A percentile compares a stretch with the other conserved stretches of the same genome.
Evolutionary conservation across 1,284 basidiomycete species (phyloP).

Genomic region (Chiua sp.): DNA sequence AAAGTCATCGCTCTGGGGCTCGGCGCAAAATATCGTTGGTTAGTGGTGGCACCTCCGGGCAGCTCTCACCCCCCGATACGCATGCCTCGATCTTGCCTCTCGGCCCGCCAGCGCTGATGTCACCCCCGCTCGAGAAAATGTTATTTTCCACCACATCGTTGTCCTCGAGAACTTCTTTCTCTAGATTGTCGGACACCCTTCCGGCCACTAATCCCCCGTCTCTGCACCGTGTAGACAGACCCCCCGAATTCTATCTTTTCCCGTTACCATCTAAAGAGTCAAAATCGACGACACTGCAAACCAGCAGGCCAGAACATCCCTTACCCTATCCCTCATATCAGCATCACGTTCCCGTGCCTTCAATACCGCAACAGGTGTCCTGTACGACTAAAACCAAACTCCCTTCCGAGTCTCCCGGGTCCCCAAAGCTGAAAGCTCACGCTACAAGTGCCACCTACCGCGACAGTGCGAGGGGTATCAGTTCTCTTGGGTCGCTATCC

Average conservation of each 20-base stretch:
- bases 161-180: slow-evolving; percentile 26
- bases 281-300: slow-evolving; percentile 6
- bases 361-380: neutral
- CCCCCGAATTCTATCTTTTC: slow-evolving; percentile 24
- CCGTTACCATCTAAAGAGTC: slow-evolving; percentile 22
- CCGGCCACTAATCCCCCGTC: neutral
- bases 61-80: slow-evolving; percentile 19
- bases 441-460: slow-evolving; percentile 3
- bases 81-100: slow-evolving; percentile 32
- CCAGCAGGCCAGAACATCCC: slow-evolving; percentile 6
- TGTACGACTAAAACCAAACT: neutral
- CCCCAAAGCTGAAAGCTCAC: slow-evolving; percentile 15
- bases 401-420: slow-evolving; percentile 12
- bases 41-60: slow-evolving; percentile 1
- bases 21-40: neutral
- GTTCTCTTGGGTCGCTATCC: slow-evolving; percentile 27
- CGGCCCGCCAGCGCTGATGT: slow-evolving; percentile 36
- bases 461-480: slow-evolving; percentile 14
- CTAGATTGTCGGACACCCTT: slow-evolving; percentile 2
- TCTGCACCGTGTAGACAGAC: neutral
- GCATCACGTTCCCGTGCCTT: neutral
- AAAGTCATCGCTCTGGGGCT: slow-evolving; percentile 17
- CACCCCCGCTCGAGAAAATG: slow-evolving; percentile 32
- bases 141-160: slow-evolving; percentile 35
- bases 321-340: slow-evolving; percentile 33